Evolutionary conservation across 495 filamentous ascomycete species (phyloP).

Genomic region (Pyrenopolyporus hunteri): DNA sequence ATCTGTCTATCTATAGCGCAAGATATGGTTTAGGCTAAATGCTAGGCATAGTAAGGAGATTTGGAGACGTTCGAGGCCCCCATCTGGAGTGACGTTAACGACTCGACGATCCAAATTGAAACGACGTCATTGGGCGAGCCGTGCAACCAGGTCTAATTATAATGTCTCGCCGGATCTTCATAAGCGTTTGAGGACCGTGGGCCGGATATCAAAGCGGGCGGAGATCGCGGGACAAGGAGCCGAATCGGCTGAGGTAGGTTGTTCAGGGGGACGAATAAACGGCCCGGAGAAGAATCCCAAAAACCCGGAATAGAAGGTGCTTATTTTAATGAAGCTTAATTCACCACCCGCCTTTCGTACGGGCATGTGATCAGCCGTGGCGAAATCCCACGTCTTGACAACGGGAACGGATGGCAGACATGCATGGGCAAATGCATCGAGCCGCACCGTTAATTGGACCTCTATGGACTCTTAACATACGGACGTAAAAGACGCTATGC

Average conservation of each 20-base stretch:
- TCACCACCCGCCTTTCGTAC: conserved; percentile 2
- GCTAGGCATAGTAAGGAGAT: conserved; percentile 5
- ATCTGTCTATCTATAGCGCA: conserved; percentile 8
- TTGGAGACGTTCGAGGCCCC: conserved; percentile 17
- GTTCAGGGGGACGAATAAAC: conserved; percentile 19
- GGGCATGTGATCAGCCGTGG: background rate
- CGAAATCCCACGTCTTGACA: background rate
- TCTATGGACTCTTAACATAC: conserved; percentile 13
- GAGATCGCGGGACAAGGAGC: conserved; percentile 34
- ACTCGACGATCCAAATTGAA: conserved; percentile 18
- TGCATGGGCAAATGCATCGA: conserved; percentile 35
- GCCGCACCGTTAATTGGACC: conserved; percentile 26
- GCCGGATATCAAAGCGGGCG: conserved; percentile 27
- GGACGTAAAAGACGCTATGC: conserved; percentile 24
- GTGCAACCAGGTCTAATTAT: conserved; percentile 1
- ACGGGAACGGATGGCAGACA: conserved; percentile 10
- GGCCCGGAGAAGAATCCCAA: conserved; percentile 22
- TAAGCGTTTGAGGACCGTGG: conserved; percentile 26
- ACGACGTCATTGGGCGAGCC: conserved; percentile 29
- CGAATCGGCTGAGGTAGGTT: conserved; percentile 37
- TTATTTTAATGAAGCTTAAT: conserved; percentile 7
- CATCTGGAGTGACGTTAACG: conserved; percentile 17
- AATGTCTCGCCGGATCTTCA: conserved; percentile 24
- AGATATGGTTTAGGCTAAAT: conserved; percentile 31
- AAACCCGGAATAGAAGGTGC: conserved; percentile 13